Base-by-base conservation (phyloP, 108 stramenopile species). In the Nitzschia sp. region DNA sequence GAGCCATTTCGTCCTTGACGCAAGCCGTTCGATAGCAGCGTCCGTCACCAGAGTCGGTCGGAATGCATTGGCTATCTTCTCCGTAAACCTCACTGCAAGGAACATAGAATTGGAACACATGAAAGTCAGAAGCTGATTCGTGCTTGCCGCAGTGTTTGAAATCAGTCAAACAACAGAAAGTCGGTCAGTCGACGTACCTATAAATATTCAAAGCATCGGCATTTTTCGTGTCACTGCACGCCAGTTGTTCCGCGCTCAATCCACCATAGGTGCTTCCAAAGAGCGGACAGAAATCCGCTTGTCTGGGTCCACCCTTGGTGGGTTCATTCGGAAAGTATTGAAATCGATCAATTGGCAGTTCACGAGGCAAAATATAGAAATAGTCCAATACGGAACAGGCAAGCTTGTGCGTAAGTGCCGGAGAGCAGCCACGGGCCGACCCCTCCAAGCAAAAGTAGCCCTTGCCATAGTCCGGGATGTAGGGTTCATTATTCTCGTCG, bases 281-380 rank as follows among this genome's bases (percentile, higher is more conserved):
- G 25, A 93, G 75, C 36, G 92, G 92, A 70, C 92, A 93, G 64
- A 83, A 93, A 55, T 93, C 92, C 19, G 76, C 88, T 61, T 90
- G 87, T 28, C 78, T 74, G 1, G 88, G 86, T 19, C 92, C 92
- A 34, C 92, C 92, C 67, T 75, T 73, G 22, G 58, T 73, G 22
- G 77, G 77, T 29, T 70, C 58, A 34, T 80, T 66, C 13, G 75
- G 48, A 66, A 90, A 93, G 77, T 88, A 90, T 69, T 88, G 88
- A 45, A 87, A 86, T 52, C 82, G 75, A 15, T 53, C 34, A 1
- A 44, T 61, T 2, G 92, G 92, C 21, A 85, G 38, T 4, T 71
- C 67, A 36, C 71, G 50, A 15, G 82, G 85, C 32, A 75, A 58
- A 8, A 79, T 73, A 28, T 83, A 67, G 47, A 71, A 78, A 71